A percentile compares a stretch with the other conserved stretches of the same genome.
Conservation (phyloP, 2,329 filamentous ascomycete genomes). For the Colletotrichum cereale region DNA sequence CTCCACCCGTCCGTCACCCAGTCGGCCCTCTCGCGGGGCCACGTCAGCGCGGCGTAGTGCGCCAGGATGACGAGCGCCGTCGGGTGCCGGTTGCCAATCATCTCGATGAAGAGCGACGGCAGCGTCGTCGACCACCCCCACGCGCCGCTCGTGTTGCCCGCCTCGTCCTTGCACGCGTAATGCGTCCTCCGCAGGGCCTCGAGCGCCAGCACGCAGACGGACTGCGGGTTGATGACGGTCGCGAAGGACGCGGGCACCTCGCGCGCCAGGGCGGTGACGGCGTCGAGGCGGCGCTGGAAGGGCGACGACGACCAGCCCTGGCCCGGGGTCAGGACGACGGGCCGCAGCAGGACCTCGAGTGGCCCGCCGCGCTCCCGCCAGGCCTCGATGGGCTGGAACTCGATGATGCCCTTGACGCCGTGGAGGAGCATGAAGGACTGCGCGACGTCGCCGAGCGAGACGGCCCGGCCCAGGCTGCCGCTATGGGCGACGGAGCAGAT, state of each 20-base stretch:
- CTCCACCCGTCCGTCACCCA: conserved; percentile 41
- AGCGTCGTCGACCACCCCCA: conserved; percentile 41
- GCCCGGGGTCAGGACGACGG: not conserved
- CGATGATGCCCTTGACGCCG: conserved; percentile 48
- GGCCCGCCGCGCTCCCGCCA: conserved; percentile 41
- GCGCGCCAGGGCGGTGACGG: conserved; percentile 33
- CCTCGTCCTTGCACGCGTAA: conserved; percentile 3
- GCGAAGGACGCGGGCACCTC: conserved; percentile 25
- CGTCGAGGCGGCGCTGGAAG: conserved; percentile 37
- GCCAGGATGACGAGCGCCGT: conserved; percentile 42
- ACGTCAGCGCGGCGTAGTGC: conserved; percentile 40
- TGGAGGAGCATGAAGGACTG: conserved; percentile 49
- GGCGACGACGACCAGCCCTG: not conserved
- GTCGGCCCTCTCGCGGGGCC: conserved; percentile 7
- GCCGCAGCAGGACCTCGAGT: conserved; percentile 36
- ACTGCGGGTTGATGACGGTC: conserved; percentile 32
- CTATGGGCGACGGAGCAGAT: conserved; percentile 46
- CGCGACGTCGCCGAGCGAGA: conserved; percentile 48
- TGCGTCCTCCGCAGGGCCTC: conserved; percentile 37
- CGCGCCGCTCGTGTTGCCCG: conserved; percentile 1
- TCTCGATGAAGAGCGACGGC: conserved; percentile 40
- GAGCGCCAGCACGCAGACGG: conserved; percentile 39
- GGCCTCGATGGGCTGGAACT: conserved; percentile 45
- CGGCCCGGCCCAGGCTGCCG: conserved; percentile 16
- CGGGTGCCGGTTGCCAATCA: conserved; percentile 35